These are phyloP conservation scores for Entomortierella chlamydospora DNA, from an alignment of 192 early-diverging fungal genomes.

Conservation along the genomic window DNA sequence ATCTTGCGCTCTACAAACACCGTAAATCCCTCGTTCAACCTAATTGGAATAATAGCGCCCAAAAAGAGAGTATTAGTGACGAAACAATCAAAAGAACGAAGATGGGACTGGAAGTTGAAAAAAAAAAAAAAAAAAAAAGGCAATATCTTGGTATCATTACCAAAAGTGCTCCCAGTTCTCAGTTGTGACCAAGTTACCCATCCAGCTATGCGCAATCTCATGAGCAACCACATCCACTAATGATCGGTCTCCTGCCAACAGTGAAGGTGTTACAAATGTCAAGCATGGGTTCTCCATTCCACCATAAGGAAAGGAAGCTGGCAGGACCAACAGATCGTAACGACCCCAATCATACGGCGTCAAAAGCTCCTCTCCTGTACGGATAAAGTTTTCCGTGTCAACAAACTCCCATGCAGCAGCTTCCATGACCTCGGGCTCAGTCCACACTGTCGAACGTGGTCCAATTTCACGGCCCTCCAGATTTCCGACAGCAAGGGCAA, in stretches of 20 bases:
- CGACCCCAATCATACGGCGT: constrained; percentile 96
- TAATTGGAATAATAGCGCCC: too few relatives aligned
- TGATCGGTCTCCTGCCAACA: constrained; percentile 93
- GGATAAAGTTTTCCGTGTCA: constrained; percentile 74
- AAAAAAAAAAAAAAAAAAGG: not conserved
- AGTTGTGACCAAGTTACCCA: constrained; percentile 87
- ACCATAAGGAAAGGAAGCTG: constrained; percentile 82
- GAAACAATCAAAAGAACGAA: too few relatives aligned
- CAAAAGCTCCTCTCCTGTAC: constrained; percentile 74
- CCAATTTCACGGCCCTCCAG: constrained; percentile 82
- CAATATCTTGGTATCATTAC: too few relatives aligned
- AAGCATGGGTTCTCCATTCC: constrained; percentile 98
- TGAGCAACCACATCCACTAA: constrained; percentile 97
- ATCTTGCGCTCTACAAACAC: constrained; percentile 96
- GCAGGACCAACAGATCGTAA: constrained; percentile 93
- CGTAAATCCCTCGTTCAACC: constrained; percentile 98
- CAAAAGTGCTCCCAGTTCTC: constrained; percentile 76
- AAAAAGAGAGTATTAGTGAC: too few relatives aligned
- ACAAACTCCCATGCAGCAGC: constrained; percentile 96
- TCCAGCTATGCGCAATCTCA: constrained; percentile 94
- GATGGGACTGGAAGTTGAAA: not conserved
- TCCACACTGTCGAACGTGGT: constrained; percentile 93
- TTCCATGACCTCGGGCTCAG: constrained; percentile 90
- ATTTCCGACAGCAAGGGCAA: constrained; percentile 95
- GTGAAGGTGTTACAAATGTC: constrained; percentile 97